A percentile compares a stretch with the other conserved stretches of the same genome.
Conservation (phyloP, 495 filamentous ascomycete genomes). For the Podospora appendiculata region DNA sequence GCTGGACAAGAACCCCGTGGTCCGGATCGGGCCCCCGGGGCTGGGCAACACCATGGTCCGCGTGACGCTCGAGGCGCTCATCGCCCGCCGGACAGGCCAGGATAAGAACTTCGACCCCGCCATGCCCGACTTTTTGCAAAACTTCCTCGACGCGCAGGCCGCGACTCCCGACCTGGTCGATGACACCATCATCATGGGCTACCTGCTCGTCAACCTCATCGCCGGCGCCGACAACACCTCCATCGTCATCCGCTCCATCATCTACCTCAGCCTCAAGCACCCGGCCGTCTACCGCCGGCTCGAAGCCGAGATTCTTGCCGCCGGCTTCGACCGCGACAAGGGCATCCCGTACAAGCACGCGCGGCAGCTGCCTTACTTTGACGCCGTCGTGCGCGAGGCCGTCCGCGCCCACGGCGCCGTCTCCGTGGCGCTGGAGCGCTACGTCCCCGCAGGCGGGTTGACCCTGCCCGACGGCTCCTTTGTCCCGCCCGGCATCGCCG, state of each 20-base stretch:
- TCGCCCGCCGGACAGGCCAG: conserved; percentile 7
- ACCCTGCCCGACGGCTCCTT: conserved; percentile 43
- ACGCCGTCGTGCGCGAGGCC: conserved; percentile 57
- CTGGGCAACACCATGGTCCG: conserved; percentile 7
- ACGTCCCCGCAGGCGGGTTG: conserved; percentile 47
- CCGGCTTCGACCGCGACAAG: not conserved
- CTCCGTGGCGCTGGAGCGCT: conserved; percentile 45
- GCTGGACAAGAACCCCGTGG: conserved; percentile 39
- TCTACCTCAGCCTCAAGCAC: conserved; percentile 26
- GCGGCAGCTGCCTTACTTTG: conserved; percentile 46
- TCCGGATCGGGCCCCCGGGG: conserved; percentile 23
- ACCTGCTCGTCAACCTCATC: conserved; percentile 28
- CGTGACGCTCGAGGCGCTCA: conserved; percentile 5
- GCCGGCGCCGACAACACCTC: conserved; percentile 38
- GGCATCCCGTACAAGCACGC: conserved; percentile 8
- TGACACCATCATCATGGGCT: conserved; percentile 11
- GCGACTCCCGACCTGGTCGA: conserved; percentile 14
- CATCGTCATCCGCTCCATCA: conserved; percentile 20
- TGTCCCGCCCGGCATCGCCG: conserved; percentile 38
- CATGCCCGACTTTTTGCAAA: conserved; percentile 18
- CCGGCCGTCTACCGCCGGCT: conserved; percentile 19
- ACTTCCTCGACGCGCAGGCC: conserved; percentile 19
- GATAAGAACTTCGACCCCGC: conserved; percentile 9
- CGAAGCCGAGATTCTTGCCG: conserved; percentile 9
- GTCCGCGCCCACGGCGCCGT: conserved; percentile 52